Base-by-base conservation (phyloP, 2,329 filamentous ascomycete genomes). In the Madurella mycetomatis region DNA sequence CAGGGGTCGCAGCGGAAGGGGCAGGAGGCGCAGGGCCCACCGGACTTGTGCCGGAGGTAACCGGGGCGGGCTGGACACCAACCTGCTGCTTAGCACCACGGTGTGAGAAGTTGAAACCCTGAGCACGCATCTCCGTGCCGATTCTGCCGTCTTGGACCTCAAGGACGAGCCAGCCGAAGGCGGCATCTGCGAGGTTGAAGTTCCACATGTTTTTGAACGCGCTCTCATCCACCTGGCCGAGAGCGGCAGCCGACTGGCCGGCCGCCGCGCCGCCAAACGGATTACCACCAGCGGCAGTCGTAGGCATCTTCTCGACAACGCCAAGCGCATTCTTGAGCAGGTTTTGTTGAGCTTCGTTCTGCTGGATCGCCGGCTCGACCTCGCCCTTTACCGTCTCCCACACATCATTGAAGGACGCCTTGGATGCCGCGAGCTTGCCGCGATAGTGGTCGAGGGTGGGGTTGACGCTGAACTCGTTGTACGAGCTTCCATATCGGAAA, bases 121-220 rank as follows among this genome's bases (percentile, higher is more conserved):
- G 94, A 18, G 94, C 94, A 60, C 91, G 86, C 94, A 99, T 99
- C 74, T 99, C 94, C 0, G 94, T 99, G 45, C 92, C 94, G 64
- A 99, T 97, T 42, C 94, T 86, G 49, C 94, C 94, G 67, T 91
- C 89, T 68, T 99, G 94, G 56, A 99, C 87, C 70, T 99, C 94
- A 54, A 99, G 75, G 15, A 97, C 91, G 49, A 99, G 79, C 79
- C 91, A 99, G 57, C 94, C 94, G 70, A 97, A 99, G 17, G 94
- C 92, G 52, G 94, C 94, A 76, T 99, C 94, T 31, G 94, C 94
- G 62, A 99, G 74, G 72, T 97, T 97, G 76, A 99, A 99, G 73
- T 99, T 99, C 94, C 94, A 99, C 94, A 97, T 97, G 71, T 99
- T 99, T 79, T 99, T 99, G 82, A 99, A 99, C 1, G 94, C 94